A percentile compares a stretch with the other conserved stretches of the same genome.
Conservation (phyloP, 805 yeast genomes). For the Ogataea minuta region DNA sequence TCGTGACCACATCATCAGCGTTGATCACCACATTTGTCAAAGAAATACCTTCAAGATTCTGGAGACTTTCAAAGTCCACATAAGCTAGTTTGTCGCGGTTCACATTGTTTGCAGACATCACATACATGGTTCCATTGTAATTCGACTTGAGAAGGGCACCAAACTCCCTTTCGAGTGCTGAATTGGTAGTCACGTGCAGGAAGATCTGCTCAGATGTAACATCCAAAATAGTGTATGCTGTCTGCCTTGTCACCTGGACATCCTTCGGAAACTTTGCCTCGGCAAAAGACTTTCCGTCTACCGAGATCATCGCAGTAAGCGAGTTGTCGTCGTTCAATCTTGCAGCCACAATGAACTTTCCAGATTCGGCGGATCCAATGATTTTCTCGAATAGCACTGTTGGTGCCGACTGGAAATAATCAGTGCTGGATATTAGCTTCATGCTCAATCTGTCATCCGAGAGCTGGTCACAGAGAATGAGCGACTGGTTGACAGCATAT, state of each 20-base stretch:
- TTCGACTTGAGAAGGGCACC: slow-evolving; percentile 87
- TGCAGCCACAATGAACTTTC: slow-evolving; percentile 74
- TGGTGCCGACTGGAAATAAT: slow-evolving; percentile 45
- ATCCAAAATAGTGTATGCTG: slow-evolving; percentile 78
- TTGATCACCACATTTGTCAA: slow-evolving; percentile 69
- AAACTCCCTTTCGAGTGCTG: slow-evolving; percentile 49
- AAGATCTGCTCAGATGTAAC: slow-evolving; percentile 70
- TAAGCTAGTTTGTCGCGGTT: slow-evolving; percentile 72
- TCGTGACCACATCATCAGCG: slow-evolving; percentile 37
- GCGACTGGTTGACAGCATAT: slow-evolving; percentile 39
- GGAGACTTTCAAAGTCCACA: slow-evolving; percentile 86
- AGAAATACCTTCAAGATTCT: slow-evolving; percentile 81
- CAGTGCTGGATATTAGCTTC: slow-evolving; percentile 45
- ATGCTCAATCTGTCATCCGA: slow-evolving; percentile 27
- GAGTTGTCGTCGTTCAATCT: slow-evolving; percentile 47
- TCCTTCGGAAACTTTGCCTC: slow-evolving; percentile 75
- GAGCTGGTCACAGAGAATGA: slow-evolving; percentile 63
- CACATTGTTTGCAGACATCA: slow-evolving; percentile 62
- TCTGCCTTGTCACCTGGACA: slow-evolving; percentile 56
- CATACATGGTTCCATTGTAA: slow-evolving; percentile 87
- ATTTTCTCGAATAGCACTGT: slow-evolving; percentile 50
- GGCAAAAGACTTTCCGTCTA: slow-evolving; percentile 75
- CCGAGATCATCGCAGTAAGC: slow-evolving; percentile 68
- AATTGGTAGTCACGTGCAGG: slow-evolving; percentile 74
- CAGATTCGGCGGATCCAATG: slow-evolving; percentile 71